Evolutionary conservation across 1,284 basidiomycete species (phyloP).

Genomic region (Microbotryum scabiosae): DNA sequence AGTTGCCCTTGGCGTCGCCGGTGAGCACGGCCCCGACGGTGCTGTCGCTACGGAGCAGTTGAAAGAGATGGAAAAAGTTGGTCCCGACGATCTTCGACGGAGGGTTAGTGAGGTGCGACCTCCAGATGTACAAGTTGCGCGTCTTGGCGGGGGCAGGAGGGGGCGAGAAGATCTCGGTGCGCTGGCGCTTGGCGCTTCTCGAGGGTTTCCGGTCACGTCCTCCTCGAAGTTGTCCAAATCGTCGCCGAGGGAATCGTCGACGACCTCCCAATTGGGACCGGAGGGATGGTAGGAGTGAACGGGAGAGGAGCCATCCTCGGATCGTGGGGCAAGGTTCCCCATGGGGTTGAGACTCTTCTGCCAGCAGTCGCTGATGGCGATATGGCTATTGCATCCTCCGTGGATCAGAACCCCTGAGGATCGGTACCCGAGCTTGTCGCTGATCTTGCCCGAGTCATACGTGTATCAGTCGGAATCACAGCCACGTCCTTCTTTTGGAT

Average conservation of each 20-base stretch:
- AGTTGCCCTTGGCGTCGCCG: background rate
- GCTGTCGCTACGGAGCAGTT: background rate
- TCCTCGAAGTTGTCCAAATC: background rate
- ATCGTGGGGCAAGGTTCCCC: background rate
- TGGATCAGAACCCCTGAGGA: background rate
- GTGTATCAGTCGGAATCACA: background rate
- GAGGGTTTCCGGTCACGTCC: background rate
- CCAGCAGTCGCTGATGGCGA: constrained; percentile 1
- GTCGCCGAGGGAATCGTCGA: background rate
- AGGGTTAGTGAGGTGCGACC: background rate
- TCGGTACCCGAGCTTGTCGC: background rate
- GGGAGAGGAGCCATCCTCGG: background rate
- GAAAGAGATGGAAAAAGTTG: background rate
- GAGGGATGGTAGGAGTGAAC: background rate
- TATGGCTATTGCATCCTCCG: background rate
- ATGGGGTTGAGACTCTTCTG: background rate
- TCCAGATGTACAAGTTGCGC: background rate
- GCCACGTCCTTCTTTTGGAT: background rate
- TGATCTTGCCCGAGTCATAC: constrained; percentile 1
- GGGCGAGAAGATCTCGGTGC: background rate
- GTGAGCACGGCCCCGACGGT: background rate
- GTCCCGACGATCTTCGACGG: background rate
- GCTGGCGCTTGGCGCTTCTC: background rate
- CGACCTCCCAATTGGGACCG: background rate
- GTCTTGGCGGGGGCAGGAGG: background rate